phyloP scores from a whole-genome alignment of 805 yeast genomes.

The Starmera dryadoides region DNA sequence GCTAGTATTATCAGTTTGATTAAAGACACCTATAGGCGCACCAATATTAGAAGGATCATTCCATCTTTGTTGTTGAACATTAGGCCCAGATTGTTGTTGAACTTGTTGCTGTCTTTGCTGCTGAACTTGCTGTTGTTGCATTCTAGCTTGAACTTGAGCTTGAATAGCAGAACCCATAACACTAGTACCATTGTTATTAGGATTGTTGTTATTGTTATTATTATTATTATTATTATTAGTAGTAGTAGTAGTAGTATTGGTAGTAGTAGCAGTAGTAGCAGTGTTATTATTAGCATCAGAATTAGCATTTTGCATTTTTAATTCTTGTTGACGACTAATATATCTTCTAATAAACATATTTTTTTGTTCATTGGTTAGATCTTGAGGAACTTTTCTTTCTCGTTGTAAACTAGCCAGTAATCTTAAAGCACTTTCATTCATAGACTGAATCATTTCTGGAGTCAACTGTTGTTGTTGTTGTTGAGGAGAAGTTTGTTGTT shows the following conservation, averaged over 20 bases:
- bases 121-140: slow-evolving; percentile 1
- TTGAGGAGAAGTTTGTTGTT: slow-evolving; percentile 2
- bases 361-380: slow-evolving; percentile 17
- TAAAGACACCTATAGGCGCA: neutral
- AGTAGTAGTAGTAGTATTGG: too few relatives aligned
- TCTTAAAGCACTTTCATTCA: slow-evolving; percentile 19
- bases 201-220: too few relatives aligned
- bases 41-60: neutral
- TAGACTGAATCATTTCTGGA: slow-evolving; percentile 11
- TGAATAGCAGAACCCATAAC: neutral
- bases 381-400: slow-evolving; percentile 16
- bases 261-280: neutral
- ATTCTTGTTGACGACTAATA: slow-evolving; percentile 18
- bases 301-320: slow-evolving; percentile 7
- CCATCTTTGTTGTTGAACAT: neutral
- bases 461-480: slow-evolving; percentile 4
- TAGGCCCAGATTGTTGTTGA: neutral
- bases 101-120: neutral
- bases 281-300: neutral
- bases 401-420: slow-evolving; percentile 16
- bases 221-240: too few relatives aligned
- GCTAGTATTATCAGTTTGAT: slow-evolving; percentile 1
- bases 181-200: slow-evolving; percentile 1
- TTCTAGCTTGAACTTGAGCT: slow-evolving; percentile 2
- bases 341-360: slow-evolving; percentile 15